A percentile compares a stretch with the other conserved stretches of the same genome.
phyloP scores from a whole-genome alignment of 78 protist genomes.

The Pelomyxa schiedti region DNA sequence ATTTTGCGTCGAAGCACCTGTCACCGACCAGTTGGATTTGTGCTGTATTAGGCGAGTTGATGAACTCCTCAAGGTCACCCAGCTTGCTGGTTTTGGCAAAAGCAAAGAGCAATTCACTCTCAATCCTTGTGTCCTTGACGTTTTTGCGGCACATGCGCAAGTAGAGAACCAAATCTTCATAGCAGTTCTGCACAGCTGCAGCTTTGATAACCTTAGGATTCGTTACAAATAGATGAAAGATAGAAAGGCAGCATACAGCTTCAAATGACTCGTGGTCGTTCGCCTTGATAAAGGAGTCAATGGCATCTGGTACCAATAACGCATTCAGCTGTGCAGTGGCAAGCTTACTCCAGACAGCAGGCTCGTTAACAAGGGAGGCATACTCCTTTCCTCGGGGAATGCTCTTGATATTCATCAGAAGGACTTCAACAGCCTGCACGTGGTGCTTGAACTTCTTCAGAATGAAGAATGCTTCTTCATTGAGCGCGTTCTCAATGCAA shows the following conservation, averaged over 20 bases:
- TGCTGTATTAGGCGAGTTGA: constrained; percentile 73
- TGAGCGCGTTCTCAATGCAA: constrained; percentile 74
- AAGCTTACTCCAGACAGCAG: constrained; percentile 84
- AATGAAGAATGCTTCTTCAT: constrained; percentile 97
- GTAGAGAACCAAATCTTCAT: constrained; percentile 66
- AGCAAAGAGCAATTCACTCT: constrained; percentile 89
- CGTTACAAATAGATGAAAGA: background rate
- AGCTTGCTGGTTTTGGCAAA: constrained; percentile 85
- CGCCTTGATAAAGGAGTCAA: constrained; percentile 66
- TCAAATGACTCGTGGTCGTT: constrained; percentile 53
- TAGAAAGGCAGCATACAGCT: constrained; percentile 17
- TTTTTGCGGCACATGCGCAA: constrained; percentile 80
- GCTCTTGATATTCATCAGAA: constrained; percentile 67
- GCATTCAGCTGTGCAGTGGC: constrained; percentile 87
- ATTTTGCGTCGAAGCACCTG: constrained; percentile 80
- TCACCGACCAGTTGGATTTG: constrained; percentile 87
- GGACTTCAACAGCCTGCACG: constrained; percentile 85
- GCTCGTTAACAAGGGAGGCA: constrained; percentile 79
- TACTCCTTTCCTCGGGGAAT: constrained; percentile 91
- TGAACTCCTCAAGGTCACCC: constrained; percentile 96
- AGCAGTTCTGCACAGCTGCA: constrained; percentile 45
- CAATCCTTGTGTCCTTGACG: constrained; percentile 84
- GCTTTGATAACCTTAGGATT: constrained; percentile 19
- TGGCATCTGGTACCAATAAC: constrained; percentile 37
- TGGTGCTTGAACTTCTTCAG: constrained; percentile 86